phyloP scores from a whole-genome alignment of 768 basidiomycete species.

The Suillus lakei region DNA sequence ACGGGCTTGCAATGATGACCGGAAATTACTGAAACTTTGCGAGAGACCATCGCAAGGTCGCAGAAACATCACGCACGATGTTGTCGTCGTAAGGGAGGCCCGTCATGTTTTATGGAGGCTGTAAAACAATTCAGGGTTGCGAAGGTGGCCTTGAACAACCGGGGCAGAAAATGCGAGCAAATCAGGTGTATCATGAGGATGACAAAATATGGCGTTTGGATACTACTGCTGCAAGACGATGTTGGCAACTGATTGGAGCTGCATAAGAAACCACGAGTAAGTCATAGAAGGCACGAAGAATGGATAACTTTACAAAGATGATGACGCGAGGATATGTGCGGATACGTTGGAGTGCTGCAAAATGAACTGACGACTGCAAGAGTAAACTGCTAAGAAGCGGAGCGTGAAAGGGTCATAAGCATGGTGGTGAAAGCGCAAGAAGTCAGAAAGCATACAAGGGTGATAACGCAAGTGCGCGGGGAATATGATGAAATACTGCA shows the following conservation, averaged over 20 bases:
- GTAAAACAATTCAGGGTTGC: not conserved
- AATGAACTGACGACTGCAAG: conserved; percentile 2
- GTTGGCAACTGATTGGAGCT: not conserved
- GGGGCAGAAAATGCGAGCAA: not conserved
- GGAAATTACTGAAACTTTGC: not conserved
- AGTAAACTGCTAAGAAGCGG: conserved; percentile 3
- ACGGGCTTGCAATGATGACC: not conserved
- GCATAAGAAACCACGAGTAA: not conserved
- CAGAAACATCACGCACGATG: not conserved
- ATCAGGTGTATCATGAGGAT: not conserved
- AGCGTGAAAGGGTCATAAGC: conserved; percentile 20
- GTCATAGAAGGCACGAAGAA: not conserved
- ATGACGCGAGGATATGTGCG: not conserved
- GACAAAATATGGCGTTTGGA: not conserved
- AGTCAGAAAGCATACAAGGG: not conserved
- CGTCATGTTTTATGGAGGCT: not conserved
- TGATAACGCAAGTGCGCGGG: not conserved
- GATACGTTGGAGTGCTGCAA: not conserved
- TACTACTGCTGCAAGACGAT: not conserved
- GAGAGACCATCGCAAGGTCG: not conserved
- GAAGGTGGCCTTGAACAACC: not conserved
- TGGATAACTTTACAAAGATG: not conserved
- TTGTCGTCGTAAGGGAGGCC: not conserved
- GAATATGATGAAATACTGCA: not conserved
- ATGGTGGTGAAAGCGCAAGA: not conserved